Base-by-base conservation (phyloP, 2,329 filamentous ascomycete species). In the Paracorniculantispora psalliotae region DNA sequence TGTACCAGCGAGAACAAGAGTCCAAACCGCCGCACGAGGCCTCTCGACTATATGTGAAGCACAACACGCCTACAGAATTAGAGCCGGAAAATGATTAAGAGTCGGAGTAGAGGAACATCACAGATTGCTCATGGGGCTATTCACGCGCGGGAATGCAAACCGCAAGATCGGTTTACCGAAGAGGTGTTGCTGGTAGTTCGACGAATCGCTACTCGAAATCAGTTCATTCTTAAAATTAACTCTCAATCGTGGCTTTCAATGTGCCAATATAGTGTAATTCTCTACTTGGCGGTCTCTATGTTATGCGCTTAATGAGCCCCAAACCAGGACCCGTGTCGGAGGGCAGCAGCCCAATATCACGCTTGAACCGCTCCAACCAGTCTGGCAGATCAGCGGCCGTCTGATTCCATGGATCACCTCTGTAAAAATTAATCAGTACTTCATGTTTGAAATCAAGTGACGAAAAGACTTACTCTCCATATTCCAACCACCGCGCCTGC, bases 391-490 rank as follows among this genome's bases (percentile, higher is more conserved):
- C 84, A 30, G 83, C 83, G 1, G 81, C 81, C 0, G 84, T 87
- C 64, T 84, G 80, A 66, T 86, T 86, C 81, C 83, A 86, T 3
- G 82, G 81, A 64, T 86, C 84, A 60, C 86, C 84, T 60, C 81
- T 84, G 51, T 1, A 39, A 49, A 19, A 3, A 33, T 3, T n/a
- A 8, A n/a, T 25, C 59, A 62, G 69, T 62, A 72, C 64, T 19
- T 21, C 3, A 19, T 49, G 15, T 47, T 26, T 26, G 23, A 15
- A 13, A n/a, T n/a, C n/a, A 23, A 28, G 25, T 25, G n/a, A 35
- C 21, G 2, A 9, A 9, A 26, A 17, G 33, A 75, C 81, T 71
- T 70, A 85, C 78, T 85, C 82, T 59, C 86, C 82, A 59, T 84
- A 86, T 0, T 86, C 71, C 33, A 86, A 78, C 81, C 82, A 86